Conservation (phyloP, 805 yeast genomes). For the Saturnispora sekii region DNA sequence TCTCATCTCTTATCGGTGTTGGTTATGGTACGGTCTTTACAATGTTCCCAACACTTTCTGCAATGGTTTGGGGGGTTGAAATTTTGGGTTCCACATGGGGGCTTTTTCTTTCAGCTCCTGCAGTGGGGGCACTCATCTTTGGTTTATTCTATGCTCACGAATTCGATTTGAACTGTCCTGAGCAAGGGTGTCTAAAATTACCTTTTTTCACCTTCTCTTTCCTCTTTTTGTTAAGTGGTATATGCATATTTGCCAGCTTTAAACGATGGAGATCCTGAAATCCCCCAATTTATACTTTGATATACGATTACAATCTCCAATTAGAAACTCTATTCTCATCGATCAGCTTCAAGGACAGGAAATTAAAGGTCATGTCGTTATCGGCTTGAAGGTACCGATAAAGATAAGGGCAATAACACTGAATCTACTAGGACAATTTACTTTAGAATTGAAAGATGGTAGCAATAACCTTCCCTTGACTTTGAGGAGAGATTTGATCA, state of each 20-base stretch:
- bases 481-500: too few species aligned
- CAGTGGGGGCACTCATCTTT: slow-evolving; percentile 61
- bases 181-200: slow-evolving; percentile 4
- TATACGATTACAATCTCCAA: slow-evolving; percentile 28
- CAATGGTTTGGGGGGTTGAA: slow-evolving; percentile 78
- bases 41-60: slow-evolving; percentile 67
- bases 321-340: slow-evolving; percentile 33
- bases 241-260: not conserved
- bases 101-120: slow-evolving; percentile 79
- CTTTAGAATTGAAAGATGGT: slow-evolving; percentile 30
- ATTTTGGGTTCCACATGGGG: slow-evolving; percentile 90
- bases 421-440: slow-evolving; percentile 33
- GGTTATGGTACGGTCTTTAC: slow-evolving; percentile 81
- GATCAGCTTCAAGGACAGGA: slow-evolving; percentile 36
- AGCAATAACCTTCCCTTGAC: too few species aligned
- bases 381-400: slow-evolving; percentile 34
- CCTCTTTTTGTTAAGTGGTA: slow-evolving; percentile 7
- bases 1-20: slow-evolving; percentile 50
- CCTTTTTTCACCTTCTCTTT: slow-evolving; percentile 7
- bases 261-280: too few species aligned
- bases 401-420: slow-evolving; percentile 32
- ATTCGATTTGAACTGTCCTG: slow-evolving; percentile 36
- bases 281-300: slow-evolving; percentile 12
- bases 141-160: slow-evolving; percentile 62
- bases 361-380: slow-evolving; percentile 38